Conservation (phyloP, 2,329 filamentous ascomycete genomes). For the Fusarium sp. region DNA sequence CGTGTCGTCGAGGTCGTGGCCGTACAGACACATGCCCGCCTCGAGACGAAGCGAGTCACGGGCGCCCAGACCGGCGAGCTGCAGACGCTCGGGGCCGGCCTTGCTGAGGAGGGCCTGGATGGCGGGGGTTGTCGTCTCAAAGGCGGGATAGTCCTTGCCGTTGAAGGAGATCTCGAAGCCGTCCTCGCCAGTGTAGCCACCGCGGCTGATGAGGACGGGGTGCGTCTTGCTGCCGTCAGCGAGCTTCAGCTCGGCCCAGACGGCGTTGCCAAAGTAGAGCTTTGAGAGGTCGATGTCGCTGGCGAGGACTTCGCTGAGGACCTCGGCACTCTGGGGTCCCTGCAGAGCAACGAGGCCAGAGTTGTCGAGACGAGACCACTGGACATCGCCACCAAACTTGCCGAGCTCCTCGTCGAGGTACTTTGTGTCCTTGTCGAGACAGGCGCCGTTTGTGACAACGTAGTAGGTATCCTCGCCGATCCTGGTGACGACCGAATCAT, state of each 20-base stretch:
- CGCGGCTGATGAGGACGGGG: conserved; percentile 77
- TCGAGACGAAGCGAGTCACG: conserved; percentile 93
- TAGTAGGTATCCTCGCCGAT: conserved; percentile 82
- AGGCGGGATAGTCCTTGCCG: conserved; percentile 54
- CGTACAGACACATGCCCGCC: conserved; percentile 99
- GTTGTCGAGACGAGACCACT: conserved; percentile 76
- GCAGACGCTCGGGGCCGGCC: conserved; percentile 70
- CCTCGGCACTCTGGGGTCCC: conserved; percentile 78
- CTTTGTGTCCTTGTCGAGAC: conserved; percentile 84
- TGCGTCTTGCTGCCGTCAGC: conserved; percentile 58
- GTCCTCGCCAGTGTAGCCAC: conserved; percentile 97
- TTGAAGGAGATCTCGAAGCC: conserved; percentile 94
- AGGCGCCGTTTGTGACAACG: conserved; percentile 94
- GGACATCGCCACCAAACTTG: conserved; percentile 62
- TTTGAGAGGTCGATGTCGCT: conserved; percentile 67
- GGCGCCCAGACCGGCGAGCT: conserved; percentile 88
- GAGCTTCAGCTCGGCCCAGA: conserved; percentile 72
- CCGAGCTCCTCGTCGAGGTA: conserved; percentile 79
- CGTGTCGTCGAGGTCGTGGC: conserved; percentile 92
- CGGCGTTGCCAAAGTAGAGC: conserved; percentile 85
- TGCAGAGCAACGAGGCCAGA: conserved; percentile 90
- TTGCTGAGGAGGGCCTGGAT: conserved; percentile 75
- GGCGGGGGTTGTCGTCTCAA: conserved; percentile 60
- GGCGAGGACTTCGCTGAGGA: conserved; percentile 73
- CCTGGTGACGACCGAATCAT: conserved; percentile 91